Conservation (phyloP, 139 green algal genomes). For the Desmodesmus armatus region DNA sequence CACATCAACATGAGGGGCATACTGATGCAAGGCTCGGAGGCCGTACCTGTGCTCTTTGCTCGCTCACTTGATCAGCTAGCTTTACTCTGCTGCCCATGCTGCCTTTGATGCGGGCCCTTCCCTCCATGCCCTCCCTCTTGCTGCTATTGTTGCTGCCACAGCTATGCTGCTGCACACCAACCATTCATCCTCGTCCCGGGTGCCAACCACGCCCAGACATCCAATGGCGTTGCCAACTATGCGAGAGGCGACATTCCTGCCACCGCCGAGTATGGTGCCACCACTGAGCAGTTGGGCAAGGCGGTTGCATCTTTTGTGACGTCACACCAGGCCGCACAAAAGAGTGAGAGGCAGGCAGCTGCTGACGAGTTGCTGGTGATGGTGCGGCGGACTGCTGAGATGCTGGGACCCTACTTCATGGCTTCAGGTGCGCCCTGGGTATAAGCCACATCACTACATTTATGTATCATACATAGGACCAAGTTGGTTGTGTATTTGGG, state of each 20-base stretch:
- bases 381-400: constrained; percentile 24
- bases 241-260: constrained; percentile 37
- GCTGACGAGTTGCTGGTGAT: constrained; percentile 13
- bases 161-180: constrained; percentile 30
- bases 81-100: background rate
- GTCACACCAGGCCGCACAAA: background rate
- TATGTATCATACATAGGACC: too few species aligned
- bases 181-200: constrained; percentile 32
- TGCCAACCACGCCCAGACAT: constrained; percentile 42
- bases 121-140: background rate
- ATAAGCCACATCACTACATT: background rate
- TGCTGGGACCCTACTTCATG: constrained; percentile 41
- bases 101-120: too few species aligned
- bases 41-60: too few species aligned
- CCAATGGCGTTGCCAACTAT: background rate
- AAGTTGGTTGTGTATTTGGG: too few species aligned
- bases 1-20: too few species aligned
- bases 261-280: background rate
- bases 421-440: constrained; percentile 28
- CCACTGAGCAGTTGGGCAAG: background rate
- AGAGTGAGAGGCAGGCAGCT: background rate
- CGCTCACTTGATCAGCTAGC: too few species aligned
- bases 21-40: too few species aligned
- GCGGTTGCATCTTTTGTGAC: constrained; percentile 33
- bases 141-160: background rate